A percentile compares a stretch with the other conserved stretches of the same genome.
phyloP scores from a whole-genome alignment of 139 green algal genomes.

The Volvox africanus region DNA sequence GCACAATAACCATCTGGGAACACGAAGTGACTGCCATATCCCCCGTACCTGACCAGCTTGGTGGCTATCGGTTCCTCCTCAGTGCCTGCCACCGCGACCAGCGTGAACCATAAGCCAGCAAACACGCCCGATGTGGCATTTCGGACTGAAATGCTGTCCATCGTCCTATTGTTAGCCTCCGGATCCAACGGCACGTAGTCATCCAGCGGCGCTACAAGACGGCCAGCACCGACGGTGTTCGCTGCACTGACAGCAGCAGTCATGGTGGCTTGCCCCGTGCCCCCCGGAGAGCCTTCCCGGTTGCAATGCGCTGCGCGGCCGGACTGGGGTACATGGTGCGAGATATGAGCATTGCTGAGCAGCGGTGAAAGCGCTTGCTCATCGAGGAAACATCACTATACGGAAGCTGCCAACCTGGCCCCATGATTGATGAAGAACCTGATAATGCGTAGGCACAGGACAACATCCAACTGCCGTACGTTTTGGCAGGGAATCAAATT shows the following conservation, averaged over 20 bases:
- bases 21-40: no score
- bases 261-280: neutral
- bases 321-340: neutral
- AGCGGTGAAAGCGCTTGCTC: neutral
- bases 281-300: neutral
- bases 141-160: neutral
- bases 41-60: slow-evolving; percentile 23
- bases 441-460: no score
- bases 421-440: no score
- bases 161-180: neutral
- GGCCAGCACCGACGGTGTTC: neutral
- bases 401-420: no score
- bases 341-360: neutral
- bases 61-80: slow-evolving; percentile 1
- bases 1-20: no score
- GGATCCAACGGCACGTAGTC: slow-evolving; percentile 24
- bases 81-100: slow-evolving; percentile 8
- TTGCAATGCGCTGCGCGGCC: neutral
- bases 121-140: neutral
- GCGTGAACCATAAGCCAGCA: slow-evolving; percentile 38
- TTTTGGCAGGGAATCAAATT: no score
- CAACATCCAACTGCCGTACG: no score
- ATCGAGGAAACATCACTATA: no score
- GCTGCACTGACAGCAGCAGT: neutral
- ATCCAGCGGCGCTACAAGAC: neutral